Conservation (phyloP, 805 yeast genomes). For the Monosporozyma aerobia region DNA sequence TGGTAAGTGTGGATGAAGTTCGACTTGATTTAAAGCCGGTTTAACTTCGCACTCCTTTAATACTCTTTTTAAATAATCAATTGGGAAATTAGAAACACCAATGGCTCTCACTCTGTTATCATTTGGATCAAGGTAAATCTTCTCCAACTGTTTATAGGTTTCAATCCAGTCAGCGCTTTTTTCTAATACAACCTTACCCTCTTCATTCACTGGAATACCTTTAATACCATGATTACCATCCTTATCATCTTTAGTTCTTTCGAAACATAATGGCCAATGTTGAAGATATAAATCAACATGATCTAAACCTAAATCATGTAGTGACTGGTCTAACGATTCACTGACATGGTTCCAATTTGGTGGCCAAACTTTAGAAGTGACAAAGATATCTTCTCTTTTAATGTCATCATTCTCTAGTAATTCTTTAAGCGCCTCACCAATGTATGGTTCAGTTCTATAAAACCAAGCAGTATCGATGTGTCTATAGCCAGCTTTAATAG, state of each 20-base stretch:
- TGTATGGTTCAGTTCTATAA: slow-evolving; percentile 59
- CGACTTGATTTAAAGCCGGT: slow-evolving; percentile 54
- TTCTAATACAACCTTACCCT: slow-evolving; percentile 30
- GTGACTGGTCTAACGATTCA: slow-evolving; percentile 46
- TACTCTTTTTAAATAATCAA: slow-evolving; percentile 33
- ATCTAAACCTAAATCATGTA: slow-evolving; percentile 53
- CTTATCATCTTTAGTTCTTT: slow-evolving; percentile 16
- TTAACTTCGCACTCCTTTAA: slow-evolving; percentile 37
- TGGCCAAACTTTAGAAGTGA: slow-evolving; percentile 68
- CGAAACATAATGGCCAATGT: slow-evolving; percentile 65
- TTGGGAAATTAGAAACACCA: slow-evolving; percentile 50
- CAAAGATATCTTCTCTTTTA: slow-evolving; percentile 50
- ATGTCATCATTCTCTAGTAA: slow-evolving; percentile 38
- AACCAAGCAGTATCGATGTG: slow-evolving; percentile 70
- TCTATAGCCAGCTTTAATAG: slow-evolving; percentile 56
- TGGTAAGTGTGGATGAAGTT: slow-evolving; percentile 66
- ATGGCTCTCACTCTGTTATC: slow-evolving; percentile 43
- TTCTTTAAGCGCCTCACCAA: slow-evolving; percentile 51
- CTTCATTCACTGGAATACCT: slow-evolving; percentile 24
- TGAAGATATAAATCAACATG: slow-evolving; percentile 69
- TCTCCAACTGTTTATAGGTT: slow-evolving; percentile 49
- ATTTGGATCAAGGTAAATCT: slow-evolving; percentile 20
- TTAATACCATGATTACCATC: slow-evolving; percentile 13
- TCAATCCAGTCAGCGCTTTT: slow-evolving; percentile 34
- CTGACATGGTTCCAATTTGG: slow-evolving; percentile 43